These are phyloP conservation scores for Neurospora cerealis DNA, from an alignment of 495 filamentous ascomycete genomes.

Conservation along the genomic window DNA sequence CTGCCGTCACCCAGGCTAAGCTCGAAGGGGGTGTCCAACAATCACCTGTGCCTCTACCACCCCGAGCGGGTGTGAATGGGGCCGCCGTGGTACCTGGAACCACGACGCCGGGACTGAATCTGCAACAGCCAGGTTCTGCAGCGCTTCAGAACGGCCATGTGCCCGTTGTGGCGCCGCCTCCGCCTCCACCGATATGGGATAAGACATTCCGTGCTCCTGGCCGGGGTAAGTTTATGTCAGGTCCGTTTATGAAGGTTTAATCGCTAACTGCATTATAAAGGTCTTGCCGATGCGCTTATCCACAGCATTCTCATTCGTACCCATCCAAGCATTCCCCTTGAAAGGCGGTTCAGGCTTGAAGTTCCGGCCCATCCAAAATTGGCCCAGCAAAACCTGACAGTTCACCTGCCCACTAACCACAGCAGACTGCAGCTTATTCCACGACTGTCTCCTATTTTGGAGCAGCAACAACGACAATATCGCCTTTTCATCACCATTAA, in stretches of 20 bases:
- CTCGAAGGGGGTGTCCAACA: slow-evolving; percentile 30
- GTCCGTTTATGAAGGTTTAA: background rate
- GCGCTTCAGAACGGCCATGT: slow-evolving; percentile 18
- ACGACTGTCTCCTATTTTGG: slow-evolving; percentile 38
- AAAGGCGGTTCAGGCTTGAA: slow-evolving; percentile 42
- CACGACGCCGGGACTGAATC: background rate
- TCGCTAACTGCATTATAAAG: slow-evolving; percentile 8
- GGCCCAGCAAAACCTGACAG: slow-evolving; percentile 56
- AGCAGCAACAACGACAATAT: slow-evolving; percentile 34
- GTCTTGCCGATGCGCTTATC: slow-evolving; percentile 48
- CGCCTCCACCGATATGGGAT: slow-evolving; percentile 17
- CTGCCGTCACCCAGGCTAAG: slow-evolving; percentile 32
- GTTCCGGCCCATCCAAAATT: slow-evolving; percentile 50
- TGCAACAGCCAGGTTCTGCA: slow-evolving; percentile 20
- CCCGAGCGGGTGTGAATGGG: background rate
- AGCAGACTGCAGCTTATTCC: slow-evolving; percentile 56
- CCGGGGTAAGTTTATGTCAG: slow-evolving; percentile 36
- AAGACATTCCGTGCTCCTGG: slow-evolving; percentile 33
- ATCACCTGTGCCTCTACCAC: slow-evolving; percentile 22
- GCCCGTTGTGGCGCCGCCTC: slow-evolving; percentile 1
- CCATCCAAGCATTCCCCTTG: slow-evolving; percentile 50
- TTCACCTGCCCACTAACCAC: slow-evolving; percentile 53
- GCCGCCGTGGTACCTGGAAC: slow-evolving; percentile 1
- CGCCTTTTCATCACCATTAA: slow-evolving; percentile 21
- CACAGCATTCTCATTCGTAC: slow-evolving; percentile 54